A percentile compares a stretch with the other conserved stretches of the same genome.
Evolutionary conservation across 2,329 filamentous ascomycete genomes (phyloP).

Genomic region (Colletotrichum sp.): DNA sequence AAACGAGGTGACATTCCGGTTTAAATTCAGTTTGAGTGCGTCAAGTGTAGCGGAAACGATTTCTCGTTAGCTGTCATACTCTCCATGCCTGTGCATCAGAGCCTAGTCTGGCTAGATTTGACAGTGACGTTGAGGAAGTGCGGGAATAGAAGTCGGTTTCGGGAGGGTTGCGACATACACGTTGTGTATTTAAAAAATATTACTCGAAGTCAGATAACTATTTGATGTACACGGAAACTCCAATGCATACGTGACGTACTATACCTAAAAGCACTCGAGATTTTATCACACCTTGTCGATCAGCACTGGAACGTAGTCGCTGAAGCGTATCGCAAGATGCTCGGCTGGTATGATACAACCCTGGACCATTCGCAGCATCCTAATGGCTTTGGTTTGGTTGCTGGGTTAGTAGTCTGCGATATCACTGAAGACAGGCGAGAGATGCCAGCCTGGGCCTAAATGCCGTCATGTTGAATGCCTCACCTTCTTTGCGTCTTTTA

Average conservation of each 20-base stretch:
- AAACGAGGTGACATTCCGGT: background rate
- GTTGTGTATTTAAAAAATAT: too few species aligned
- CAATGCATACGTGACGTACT: too few species aligned
- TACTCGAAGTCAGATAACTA: rapidly evolving
- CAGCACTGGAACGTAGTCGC: background rate
- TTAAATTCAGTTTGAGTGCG: too few species aligned
- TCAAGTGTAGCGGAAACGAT: rapidly evolving
- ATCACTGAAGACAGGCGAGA: background rate
- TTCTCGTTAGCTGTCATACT: too few species aligned
- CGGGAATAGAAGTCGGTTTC: too few species aligned
- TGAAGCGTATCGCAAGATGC: background rate
- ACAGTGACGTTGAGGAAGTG: too few species aligned
- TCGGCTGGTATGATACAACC: background rate
- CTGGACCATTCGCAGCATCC: background rate
- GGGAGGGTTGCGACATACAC: rapidly evolving
- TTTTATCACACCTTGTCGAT: rapidly evolving
- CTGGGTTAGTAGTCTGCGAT: background rate
- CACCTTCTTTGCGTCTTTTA: background rate
- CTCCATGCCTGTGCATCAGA: too few species aligned
- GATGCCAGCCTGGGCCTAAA: background rate
- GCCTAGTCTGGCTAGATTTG: too few species aligned
- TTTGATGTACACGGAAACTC: too few species aligned
- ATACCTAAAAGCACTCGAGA: rapidly evolving
- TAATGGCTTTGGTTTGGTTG: background rate
- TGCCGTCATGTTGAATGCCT: background rate